These are phyloP conservation scores for Carallia pectinifolia DNA, from an alignment of 345 rosid genomes.

Conservation along the genomic window DNA sequence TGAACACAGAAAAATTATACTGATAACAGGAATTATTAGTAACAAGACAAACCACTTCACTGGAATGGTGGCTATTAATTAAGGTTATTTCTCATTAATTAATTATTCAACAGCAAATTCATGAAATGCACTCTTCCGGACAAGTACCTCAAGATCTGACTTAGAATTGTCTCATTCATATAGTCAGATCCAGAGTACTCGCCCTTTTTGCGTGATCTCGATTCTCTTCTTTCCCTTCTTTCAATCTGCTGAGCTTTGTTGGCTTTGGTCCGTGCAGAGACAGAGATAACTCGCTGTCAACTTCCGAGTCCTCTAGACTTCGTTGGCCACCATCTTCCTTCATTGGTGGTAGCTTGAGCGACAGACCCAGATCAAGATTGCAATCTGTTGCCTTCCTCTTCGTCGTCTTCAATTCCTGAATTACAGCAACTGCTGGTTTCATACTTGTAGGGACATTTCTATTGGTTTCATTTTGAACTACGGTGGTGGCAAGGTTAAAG, in stretches of 20 bases:
- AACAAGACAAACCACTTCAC: background rate
- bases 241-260: slow-evolving; percentile 41
- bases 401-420: slow-evolving; percentile 27
- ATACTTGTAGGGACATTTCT: slow-evolving; percentile 1
- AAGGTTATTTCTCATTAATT: background rate
- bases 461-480: background rate
- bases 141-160: slow-evolving; percentile 97
- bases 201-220: slow-evolving; percentile 46
- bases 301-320: slow-evolving; percentile 6
- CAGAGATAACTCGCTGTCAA: slow-evolving; percentile 23
- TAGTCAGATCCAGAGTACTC: slow-evolving; percentile 96
- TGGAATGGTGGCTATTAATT: background rate
- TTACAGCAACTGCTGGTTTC: background rate
- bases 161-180: slow-evolving; percentile 80
- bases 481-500: slow-evolving; percentile 6
- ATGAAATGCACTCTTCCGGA: slow-evolving; percentile 17
- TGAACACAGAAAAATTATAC: background rate
- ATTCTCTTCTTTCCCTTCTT: slow-evolving; percentile 22
- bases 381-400: slow-evolving; percentile 43
- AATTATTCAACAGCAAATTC: slow-evolving; percentile 14
- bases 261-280: slow-evolving; percentile 28
- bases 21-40: background rate
- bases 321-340: slow-evolving; percentile 7
- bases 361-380: slow-evolving; percentile 25
- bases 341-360: slow-evolving; percentile 16